These are phyloP conservation scores for Scenedesmus sp. DNA, from an alignment of 163 green algal genomes.

Conservation along the genomic window DNA sequence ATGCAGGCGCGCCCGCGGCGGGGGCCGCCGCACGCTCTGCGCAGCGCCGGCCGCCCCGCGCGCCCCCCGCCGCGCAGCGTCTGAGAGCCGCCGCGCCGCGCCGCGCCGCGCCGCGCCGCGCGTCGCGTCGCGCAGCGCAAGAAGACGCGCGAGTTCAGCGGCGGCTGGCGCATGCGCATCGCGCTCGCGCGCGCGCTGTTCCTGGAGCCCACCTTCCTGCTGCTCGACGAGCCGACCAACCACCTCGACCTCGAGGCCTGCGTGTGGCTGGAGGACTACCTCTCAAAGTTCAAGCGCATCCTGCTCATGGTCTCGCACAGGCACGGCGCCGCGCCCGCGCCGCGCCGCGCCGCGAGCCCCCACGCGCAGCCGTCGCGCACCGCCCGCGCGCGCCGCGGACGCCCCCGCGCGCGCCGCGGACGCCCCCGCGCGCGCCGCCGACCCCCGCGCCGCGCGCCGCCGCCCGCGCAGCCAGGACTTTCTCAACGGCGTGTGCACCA, in stretches of 20 bases:
- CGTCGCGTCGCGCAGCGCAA: slow-evolving; percentile 25
- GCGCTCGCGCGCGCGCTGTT: slow-evolving; percentile 93
- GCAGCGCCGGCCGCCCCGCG: not conserved
- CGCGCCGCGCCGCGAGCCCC: too few relatives aligned
- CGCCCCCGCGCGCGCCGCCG: too few relatives aligned
- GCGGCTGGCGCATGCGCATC: slow-evolving; percentile 97
- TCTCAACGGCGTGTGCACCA: slow-evolving; percentile 98
- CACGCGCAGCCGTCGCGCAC: too few relatives aligned
- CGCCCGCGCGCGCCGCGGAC: too few relatives aligned
- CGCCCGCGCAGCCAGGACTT: slow-evolving; percentile 78
- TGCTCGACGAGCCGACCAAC: slow-evolving; percentile 81
- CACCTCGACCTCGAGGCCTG: slow-evolving; percentile 90
- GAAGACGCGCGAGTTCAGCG: slow-evolving; percentile 89
- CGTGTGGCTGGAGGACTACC: slow-evolving; percentile 97
- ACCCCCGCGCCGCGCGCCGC: too few relatives aligned
- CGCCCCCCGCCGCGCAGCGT: not conserved
- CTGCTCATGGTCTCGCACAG: slow-evolving; percentile 89
- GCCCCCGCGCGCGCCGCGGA: too few relatives aligned
- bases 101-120: not conserved
- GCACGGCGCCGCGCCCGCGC: too few relatives aligned
- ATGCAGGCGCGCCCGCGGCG: slow-evolving; percentile 75
- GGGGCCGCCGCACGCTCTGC: not conserved
- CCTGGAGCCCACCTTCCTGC: slow-evolving; percentile 90
- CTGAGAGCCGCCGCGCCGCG: not conserved
- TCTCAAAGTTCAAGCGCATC: slow-evolving; percentile 93